Base-by-base conservation (phyloP, 2,329 filamentous ascomycete genomes). In the Hypomyces rosellus region DNA sequence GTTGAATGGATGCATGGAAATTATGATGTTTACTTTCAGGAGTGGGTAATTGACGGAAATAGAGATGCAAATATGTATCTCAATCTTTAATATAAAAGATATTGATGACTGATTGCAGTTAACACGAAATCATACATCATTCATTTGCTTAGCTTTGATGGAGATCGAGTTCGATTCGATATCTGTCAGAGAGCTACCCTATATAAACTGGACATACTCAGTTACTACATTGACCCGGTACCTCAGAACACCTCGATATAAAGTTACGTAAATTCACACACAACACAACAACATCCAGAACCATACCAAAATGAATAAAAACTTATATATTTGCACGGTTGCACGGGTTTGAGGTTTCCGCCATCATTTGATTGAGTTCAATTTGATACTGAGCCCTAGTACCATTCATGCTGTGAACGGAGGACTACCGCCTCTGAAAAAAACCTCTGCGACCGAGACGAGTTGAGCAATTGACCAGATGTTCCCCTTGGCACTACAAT, bases 381-480 rank as follows among this genome's bases (percentile, higher is more conserved):
- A 30, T 30, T 30, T 30, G 8, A 7, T 11, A 2, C 9, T 30
- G 25, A 30, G 9, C 25, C 25, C 25, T 11, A 30, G 9, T 30
- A 30, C 9, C 8, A 11, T 30, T 30, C 25, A 2, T 30, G 8
- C 25, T 6, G 22, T 4, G 8, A 30, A 30, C 3, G 2, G 20
- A 30, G 25, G 6, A 8, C 2, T 30, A 11, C 25, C 8, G 25
- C 3, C 9, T 30, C 25, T 30, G 6, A 30, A 30, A 11, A 30
- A 3, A 7, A 8, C 4, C 25, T 30, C 25, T 6, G 13, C n/a
- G 6, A 8, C 7, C 3, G 11, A 13, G 15, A 5, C 39, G 20
- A 42, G 39, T 42, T 42, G 39, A 7, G 13, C 18, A 20, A 42
- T 22, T 42, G 39, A 42, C 40, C 46, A 47, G 25, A 51, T 48